These are phyloP conservation scores for Sugiyamaella novakii DNA, from an alignment of 1,139 yeast species.

Conservation along the genomic window DNA sequence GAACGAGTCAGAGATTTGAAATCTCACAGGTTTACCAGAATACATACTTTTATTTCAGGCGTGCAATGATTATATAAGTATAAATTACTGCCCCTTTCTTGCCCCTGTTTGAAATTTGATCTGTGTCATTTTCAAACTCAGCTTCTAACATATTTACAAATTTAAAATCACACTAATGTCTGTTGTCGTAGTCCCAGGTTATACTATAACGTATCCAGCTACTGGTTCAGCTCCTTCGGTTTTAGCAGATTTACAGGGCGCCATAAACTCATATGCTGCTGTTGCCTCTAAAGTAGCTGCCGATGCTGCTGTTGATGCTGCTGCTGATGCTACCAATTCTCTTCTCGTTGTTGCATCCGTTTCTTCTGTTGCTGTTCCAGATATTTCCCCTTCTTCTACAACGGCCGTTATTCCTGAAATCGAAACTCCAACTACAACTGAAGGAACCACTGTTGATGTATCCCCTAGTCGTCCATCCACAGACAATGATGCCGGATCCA, in stretches of 20 bases:
- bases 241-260: constrained; percentile 9
- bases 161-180: constrained; percentile 6
- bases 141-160: not conserved
- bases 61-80: no score
- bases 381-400: not conserved
- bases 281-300: constrained; percentile 1
- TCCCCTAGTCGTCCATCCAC: no score
- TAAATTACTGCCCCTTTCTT: no score
- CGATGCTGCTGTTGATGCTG: constrained; percentile 10
- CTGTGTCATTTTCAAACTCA: not conserved
- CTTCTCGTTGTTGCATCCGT: constrained; percentile 1
- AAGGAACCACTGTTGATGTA: no score
- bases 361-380: not conserved
- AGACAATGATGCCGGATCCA: no score
- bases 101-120: no score
- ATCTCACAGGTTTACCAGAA: no score
- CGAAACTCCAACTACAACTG: not conserved
- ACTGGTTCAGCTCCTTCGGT: not conserved
- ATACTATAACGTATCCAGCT: constrained; percentile 9
- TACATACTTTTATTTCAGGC: no score
- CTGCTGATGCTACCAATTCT: not conserved
- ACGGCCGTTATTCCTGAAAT: not conserved
- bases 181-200: constrained; percentile 14
- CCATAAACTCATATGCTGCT: constrained; percentile 4
- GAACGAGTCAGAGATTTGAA: no score